Base-by-base conservation (phyloP, 2,329 filamentous ascomycete species). In the Intubia oerlemansii region DNA sequence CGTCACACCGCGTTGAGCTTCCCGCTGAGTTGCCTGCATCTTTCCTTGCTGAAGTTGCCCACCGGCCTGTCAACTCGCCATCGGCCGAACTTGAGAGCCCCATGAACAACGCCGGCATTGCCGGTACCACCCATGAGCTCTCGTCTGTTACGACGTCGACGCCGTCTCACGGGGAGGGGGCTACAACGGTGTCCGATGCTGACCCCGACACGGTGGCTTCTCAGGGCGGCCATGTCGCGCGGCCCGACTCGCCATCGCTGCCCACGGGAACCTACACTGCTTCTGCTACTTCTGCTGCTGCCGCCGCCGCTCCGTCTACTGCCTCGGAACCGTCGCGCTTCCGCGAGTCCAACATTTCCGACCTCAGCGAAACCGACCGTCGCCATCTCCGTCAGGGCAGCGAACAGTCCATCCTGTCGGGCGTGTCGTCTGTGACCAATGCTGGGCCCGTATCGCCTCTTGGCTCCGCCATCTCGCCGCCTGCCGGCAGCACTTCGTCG, bases 1-100 rank as follows among this genome's bases (percentile, higher is more conserved):
- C 52, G 1, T 57, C 57, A 0, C 44, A 47, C 0, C 49, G 39
- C 1, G 44, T 42, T 11, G 62, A 66, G 35, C 50, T 66, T 3
- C 48, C 54, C 12, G 53, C 54, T 32, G 56, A 52, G 2, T 42
- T 56, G 11, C 45, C 50, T 10, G 20, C 6, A 11, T 28, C 26
- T 12, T 16, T 17, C 8, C 11, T 18, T n/a, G 0, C 48, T 49
- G 6, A 36, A 49, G 10, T 49, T 18, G 10, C 17, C 14, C 21
- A 27, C 22, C 12, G 40, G 39, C 25, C 26, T 15, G 22, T 22
- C 21, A 15, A 29, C 10, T 13, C 28, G 3, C 25, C 24, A 18
- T 38, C 39, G 10, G 36, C 33, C 29, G 36, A 38, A 25, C 36
- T 45, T n/a, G 44, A 41, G 24, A 46, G 42, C 37, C 41, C 43